Percentiles rank a stretch among this genome's conserved stretches.
Conservation (phyloP, 768 basidiomycete species). For the Mycena polygramma region DNA sequence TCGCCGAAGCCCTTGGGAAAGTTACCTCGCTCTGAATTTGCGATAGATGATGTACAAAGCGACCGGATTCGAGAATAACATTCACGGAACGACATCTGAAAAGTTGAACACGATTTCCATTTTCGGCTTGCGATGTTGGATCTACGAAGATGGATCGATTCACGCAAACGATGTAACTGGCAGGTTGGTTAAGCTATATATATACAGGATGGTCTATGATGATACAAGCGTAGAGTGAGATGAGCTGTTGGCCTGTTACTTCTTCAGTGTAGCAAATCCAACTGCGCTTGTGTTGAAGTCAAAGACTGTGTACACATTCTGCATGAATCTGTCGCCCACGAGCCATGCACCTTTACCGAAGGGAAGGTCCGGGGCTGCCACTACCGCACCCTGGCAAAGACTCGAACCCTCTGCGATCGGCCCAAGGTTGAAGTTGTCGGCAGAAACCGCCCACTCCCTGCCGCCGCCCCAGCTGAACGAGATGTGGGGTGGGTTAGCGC, state of each 20-base stretch:
- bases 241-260: too few relatives aligned
- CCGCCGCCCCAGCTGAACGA: constrained; percentile 55
- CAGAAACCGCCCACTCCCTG: constrained; percentile 56
- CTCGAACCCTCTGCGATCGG: constrained; percentile 55
- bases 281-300: constrained; percentile 48
- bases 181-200: background rate
- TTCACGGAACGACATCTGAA: background rate
- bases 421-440: constrained; percentile 56
- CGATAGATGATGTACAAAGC: too few relatives aligned
- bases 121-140: constrained; percentile 3
- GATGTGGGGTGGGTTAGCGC: constrained; percentile 43
- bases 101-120: constrained; percentile 12
- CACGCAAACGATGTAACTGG: background rate
- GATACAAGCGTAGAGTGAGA: too few relatives aligned
- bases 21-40: constrained; percentile 20
- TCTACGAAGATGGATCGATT: background rate
- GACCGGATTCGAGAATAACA: too few relatives aligned
- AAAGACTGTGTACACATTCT: constrained; percentile 57
- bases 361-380: constrained; percentile 19
- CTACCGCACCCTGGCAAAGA: constrained; percentile 64
- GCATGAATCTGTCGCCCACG: constrained; percentile 44
- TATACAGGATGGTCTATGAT: too few relatives aligned
- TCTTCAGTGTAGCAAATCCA: constrained; percentile 45
- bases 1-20: constrained; percentile 37
- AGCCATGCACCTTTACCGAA: background rate